These are phyloP conservation scores for Leccinum boreale DNA, from an alignment of 768 basidiomycete genomes.

Conservation along the genomic window DNA sequence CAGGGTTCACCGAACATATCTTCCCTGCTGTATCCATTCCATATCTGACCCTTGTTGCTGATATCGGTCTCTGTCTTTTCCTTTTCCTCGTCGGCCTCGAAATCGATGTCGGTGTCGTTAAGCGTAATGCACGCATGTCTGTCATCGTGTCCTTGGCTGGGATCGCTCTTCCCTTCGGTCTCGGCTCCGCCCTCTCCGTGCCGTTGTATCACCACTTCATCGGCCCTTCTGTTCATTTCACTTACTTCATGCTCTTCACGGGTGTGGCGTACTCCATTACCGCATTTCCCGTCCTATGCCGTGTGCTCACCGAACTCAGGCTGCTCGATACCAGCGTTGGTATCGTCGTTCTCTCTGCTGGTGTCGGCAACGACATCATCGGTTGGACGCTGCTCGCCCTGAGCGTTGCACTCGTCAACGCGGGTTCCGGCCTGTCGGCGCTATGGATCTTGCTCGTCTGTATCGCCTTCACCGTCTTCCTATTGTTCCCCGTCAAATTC, in stretches of 20 bases:
- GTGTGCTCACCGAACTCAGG: slow-evolving; percentile 88
- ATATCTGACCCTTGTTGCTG: slow-evolving; percentile 82
- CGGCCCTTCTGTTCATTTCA: slow-evolving; percentile 63
- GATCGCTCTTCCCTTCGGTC: slow-evolving; percentile 82
- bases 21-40: slow-evolving; percentile 73
- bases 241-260: slow-evolving; percentile 91
- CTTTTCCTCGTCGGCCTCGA: slow-evolving; percentile 93
- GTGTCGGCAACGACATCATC: slow-evolving; percentile 84
- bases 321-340: slow-evolving; percentile 90
- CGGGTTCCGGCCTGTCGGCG: slow-evolving; percentile 76
- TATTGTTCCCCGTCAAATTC: slow-evolving; percentile 64
- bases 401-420: slow-evolving; percentile 89
- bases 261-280: slow-evolving; percentile 90
- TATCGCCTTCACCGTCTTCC: slow-evolving; percentile 75
- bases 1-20: slow-evolving; percentile 81
- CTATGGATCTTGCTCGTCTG: slow-evolving; percentile 81
- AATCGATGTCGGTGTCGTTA: slow-evolving; percentile 79
- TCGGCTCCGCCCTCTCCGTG: slow-evolving; percentile 72
- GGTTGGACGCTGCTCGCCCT: slow-evolving; percentile 90
- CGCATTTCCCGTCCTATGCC: slow-evolving; percentile 81
- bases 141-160: slow-evolving; percentile 74
- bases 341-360: slow-evolving; percentile 88
- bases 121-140: slow-evolving; percentile 68
- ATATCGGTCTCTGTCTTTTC: slow-evolving; percentile 85
- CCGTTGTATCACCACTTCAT: slow-evolving; percentile 57